Evolutionary conservation across 139 green algal species (phyloP).

Genomic region (Chlamydomonas eustigma): DNA sequence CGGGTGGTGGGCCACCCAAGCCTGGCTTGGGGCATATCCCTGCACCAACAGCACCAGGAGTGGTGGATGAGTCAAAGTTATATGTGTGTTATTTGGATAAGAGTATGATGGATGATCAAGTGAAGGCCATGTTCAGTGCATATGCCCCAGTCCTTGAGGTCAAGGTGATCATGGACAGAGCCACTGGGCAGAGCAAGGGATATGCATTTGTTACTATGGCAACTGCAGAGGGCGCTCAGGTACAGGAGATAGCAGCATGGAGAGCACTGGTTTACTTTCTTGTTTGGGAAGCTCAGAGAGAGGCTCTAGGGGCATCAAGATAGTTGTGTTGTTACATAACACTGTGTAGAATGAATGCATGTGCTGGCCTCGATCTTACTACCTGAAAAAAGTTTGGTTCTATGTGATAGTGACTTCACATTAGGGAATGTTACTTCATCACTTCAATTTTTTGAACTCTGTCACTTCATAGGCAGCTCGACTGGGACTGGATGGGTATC

Average conservation of each 20-base stretch:
- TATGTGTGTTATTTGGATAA: conserved; percentile 46
- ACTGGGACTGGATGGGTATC: not conserved
- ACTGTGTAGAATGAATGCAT: not conserved
- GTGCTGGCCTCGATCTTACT: too few relatives aligned
- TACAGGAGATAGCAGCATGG: not conserved
- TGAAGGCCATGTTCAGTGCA: conserved; percentile 60
- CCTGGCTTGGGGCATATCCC: not conserved
- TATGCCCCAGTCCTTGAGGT: conserved; percentile 23
- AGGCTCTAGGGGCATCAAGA: not conserved
- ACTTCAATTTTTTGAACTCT: not conserved
- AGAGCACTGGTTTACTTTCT: not conserved
- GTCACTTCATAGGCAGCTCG: not conserved
- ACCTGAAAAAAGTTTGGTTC: too few relatives aligned
- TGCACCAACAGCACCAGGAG: conserved; percentile 4
- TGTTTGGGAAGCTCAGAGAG: not conserved
- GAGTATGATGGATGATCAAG: conserved; percentile 4
- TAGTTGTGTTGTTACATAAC: not conserved
- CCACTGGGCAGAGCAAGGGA: conserved; percentile 2
- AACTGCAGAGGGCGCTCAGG: not conserved
- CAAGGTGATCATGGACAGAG: not conserved
- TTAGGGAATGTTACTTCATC: not conserved
- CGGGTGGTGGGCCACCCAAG: not conserved
- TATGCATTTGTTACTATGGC: conserved; percentile 8
- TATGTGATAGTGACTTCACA: not conserved
- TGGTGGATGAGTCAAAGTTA: conserved; percentile 49